These are phyloP conservation scores for Pseudopyricularia javanii DNA, from an alignment of 2,329 filamentous ascomycete species.

Conservation along the genomic window DNA sequence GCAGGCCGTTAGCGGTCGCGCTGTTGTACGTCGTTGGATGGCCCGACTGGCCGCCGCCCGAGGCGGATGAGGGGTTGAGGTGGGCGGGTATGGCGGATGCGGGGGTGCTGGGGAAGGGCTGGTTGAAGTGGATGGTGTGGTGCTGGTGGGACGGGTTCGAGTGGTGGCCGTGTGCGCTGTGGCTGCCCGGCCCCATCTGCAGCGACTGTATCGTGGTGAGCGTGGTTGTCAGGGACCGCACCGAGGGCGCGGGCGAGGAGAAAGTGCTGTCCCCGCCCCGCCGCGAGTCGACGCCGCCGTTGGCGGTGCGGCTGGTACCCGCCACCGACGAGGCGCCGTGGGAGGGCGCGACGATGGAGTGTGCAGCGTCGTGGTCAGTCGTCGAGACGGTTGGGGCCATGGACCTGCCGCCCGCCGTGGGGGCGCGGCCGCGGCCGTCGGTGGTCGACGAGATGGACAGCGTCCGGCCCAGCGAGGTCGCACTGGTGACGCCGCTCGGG, in stretches of 20 bases:
- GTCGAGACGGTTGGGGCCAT: constrained; percentile 73
- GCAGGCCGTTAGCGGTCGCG: constrained; percentile 70
- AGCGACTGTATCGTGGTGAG: constrained; percentile 76
- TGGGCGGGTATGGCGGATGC: constrained; percentile 64
- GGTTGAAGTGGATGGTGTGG: constrained; percentile 48
- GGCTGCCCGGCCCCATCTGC: constrained; percentile 27
- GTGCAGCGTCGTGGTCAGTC: constrained; percentile 56
- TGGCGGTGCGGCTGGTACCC: constrained; percentile 61
- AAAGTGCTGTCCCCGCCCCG: constrained; percentile 68
- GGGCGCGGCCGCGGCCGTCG: constrained; percentile 42
- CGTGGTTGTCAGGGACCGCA: constrained; percentile 70
- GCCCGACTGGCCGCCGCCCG: constrained; percentile 8
- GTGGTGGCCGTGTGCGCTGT: constrained; percentile 26
- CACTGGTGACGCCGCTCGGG: constrained; percentile 34
- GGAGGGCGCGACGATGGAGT: constrained; percentile 65
- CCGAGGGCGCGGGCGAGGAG: constrained; percentile 70
- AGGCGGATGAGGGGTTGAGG: constrained; percentile 33
- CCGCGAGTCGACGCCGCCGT: constrained; percentile 52
- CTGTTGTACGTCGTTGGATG: constrained; percentile 54
- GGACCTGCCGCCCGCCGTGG: constrained; percentile 56
- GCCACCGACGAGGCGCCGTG: constrained; percentile 55
- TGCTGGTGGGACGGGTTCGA: constrained; percentile 15
- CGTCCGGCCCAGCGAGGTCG: constrained; percentile 40
- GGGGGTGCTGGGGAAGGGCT: constrained; percentile 52
- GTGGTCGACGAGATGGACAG: constrained; percentile 48